Evolutionary conservation across 169 alveolate genomes (phyloP).

Genomic region (Eimeria praecox): DNA sequence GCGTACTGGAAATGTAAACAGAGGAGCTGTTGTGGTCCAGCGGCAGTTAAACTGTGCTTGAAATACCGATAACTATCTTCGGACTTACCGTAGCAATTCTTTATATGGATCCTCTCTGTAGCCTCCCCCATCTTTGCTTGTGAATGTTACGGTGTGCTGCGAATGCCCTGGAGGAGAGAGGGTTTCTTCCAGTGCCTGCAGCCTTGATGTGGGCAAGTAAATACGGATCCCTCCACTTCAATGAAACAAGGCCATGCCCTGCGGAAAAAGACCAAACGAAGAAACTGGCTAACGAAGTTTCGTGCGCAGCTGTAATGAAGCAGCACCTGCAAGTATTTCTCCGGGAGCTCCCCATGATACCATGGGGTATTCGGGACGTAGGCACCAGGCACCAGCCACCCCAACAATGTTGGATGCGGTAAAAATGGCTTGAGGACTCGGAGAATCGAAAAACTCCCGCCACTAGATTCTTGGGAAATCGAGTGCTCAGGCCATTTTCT

Average conservation of each 20-base stretch:
- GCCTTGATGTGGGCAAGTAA: background rate
- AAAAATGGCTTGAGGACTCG: background rate
- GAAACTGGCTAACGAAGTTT: background rate
- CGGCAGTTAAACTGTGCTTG: background rate
- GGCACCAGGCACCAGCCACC: background rate
- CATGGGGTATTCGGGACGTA: background rate
- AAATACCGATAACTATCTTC: background rate
- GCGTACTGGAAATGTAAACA: background rate
- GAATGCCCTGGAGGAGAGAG: background rate
- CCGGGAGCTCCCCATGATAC: background rate
- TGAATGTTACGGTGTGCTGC: background rate
- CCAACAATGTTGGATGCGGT: background rate
- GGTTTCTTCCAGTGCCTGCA: background rate
- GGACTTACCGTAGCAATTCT: constrained; percentile 70
- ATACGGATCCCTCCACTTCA: background rate
- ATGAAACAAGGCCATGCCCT: background rate
- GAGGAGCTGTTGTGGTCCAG: background rate
- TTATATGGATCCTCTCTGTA: constrained; percentile 38
- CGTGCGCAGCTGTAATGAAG: background rate
- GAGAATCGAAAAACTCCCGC: too few species aligned
- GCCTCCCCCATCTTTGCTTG: constrained; percentile 59
- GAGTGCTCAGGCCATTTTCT: too few species aligned
- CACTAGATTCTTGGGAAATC: too few species aligned
- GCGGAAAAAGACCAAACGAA: background rate
- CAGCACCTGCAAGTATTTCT: background rate